Evolutionary conservation across 768 basidiomycete genomes (phyloP).

Genomic region (Mycena vulgaris): DNA sequence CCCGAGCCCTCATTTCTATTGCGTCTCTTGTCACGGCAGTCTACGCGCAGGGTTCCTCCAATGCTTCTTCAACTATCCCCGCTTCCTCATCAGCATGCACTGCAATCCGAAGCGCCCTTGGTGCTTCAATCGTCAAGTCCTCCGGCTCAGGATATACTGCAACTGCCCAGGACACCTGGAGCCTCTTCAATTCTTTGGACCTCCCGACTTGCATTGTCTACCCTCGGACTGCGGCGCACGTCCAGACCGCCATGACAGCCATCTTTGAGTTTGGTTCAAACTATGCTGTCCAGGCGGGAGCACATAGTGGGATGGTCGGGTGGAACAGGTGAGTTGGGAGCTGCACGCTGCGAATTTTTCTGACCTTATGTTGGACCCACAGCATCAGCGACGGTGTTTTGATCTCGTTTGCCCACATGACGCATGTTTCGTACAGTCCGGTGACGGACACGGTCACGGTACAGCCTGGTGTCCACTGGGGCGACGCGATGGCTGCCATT

Average conservation of each 20-base stretch:
- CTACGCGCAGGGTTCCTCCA: neutral
- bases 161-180: slow-evolving; percentile 46
- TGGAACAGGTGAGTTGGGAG: slow-evolving; percentile 59
- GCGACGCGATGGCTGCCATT: slow-evolving; percentile 51
- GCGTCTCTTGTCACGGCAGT: neutral
- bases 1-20: neutral
- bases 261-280: slow-evolving; percentile 52
- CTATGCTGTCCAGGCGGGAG: slow-evolving; percentile 61
- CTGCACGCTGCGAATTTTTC: too few relatives aligned
- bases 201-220: slow-evolving; percentile 56
- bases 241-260: slow-evolving; percentile 54
- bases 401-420: slow-evolving; percentile 56
- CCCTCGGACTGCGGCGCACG: slow-evolving; percentile 49
- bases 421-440: slow-evolving; percentile 48
- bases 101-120: neutral
- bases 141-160: slow-evolving; percentile 31
- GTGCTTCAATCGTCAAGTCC: slow-evolving; percentile 19
- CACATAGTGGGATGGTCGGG: slow-evolving; percentile 59
- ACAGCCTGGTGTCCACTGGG: slow-evolving; percentile 59
- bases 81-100: slow-evolving; percentile 10
- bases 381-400: slow-evolving; percentile 58
- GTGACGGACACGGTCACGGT: slow-evolving; percentile 54
- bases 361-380: too few relatives aligned
- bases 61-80: neutral
- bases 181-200: slow-evolving; percentile 52